Base-by-base conservation (phyloP, 2,329 filamentous ascomycete species). In the Xylariaceae sp. region DNA sequence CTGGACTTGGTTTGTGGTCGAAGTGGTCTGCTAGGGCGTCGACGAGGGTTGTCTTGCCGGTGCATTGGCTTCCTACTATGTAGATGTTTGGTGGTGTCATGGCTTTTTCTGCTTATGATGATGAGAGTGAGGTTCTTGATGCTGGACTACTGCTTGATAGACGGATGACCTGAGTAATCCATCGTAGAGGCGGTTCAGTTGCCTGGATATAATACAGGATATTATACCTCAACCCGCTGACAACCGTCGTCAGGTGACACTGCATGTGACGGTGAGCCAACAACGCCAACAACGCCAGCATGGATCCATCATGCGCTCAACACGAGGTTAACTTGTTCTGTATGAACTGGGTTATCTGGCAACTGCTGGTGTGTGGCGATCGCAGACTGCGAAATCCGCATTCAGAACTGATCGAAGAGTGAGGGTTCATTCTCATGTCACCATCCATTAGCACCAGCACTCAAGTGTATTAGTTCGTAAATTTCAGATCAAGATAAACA, bases 1-100 rank as follows among this genome's bases (percentile, higher is more conserved):
- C 23, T 18, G 49, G 11, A 3, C 9, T 2, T 9, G 59, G 41
- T 39, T 44, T 49, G 4, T 51, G 39, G 39, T 48, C 17, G 11
- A 61, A 51, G 45, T 54, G 18, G 17, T 44, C 35, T 35, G 15
- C 18, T 30, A 61, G 2, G 2, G 53, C 56, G 49, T 56, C 52
- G 10, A 53, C 53, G 18, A 61, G 56, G 3, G 56, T 61, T 3
- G 56, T 61, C 50, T 58, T 61, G 41, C 55, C 59, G 17, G 59
- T 61, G 49, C 49, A 56, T 30, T 61, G 56, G 45, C 56, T 58
- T 5, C 59, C 59, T 49, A 61, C 51, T 37, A 61, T 53, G 59
- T 61, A 61, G 50, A 61, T 61, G 39, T 53, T 58, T 6, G 59
- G 35, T 4, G 44, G 2, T 48, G 50, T 13, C 53, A 58, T 56